These are phyloP conservation scores for Penicillium sp. DNA, from an alignment of 2,329 filamentous ascomycete genomes.

Conservation along the genomic window DNA sequence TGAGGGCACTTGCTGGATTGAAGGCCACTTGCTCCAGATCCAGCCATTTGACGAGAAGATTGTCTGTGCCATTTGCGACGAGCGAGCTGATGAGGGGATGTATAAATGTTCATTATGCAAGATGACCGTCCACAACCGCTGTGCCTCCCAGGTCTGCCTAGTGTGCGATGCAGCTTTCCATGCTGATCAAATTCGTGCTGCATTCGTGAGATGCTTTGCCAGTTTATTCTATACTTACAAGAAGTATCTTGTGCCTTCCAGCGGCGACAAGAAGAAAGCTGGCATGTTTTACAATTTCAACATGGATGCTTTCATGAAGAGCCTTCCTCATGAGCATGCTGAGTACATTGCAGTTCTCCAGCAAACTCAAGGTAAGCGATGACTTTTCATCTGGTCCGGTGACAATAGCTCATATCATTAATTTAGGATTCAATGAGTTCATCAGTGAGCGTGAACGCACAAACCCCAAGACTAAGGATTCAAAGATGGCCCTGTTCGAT, in stretches of 20 bases:
- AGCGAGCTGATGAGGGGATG: slow-evolving; percentile 60
- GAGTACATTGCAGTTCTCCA: slow-evolving; percentile 64
- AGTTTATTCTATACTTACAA: slow-evolving; percentile 70
- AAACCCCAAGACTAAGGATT: slow-evolving; percentile 52
- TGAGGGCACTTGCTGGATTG: slow-evolving; percentile 46
- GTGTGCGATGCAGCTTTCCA: slow-evolving; percentile 68
- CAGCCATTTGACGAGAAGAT: slow-evolving; percentile 45
- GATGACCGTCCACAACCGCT: slow-evolving; percentile 58
- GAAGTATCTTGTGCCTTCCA: slow-evolving; percentile 60
- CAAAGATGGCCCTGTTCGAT: slow-evolving; percentile 62
- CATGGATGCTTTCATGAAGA: slow-evolving; percentile 65
- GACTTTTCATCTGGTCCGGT: background rate
- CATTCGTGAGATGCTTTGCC: slow-evolving; percentile 68
- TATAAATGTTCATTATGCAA: slow-evolving; percentile 51
- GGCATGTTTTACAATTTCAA: slow-evolving; percentile 66
- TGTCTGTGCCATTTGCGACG: slow-evolving; percentile 51
- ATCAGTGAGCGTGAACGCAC: slow-evolving; percentile 62
- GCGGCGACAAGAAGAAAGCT: slow-evolving; percentile 61
- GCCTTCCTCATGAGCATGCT: slow-evolving; percentile 63
- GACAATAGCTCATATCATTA: background rate
- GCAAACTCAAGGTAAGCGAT: slow-evolving; percentile 59
- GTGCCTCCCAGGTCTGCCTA: slow-evolving; percentile 60
- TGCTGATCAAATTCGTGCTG: slow-evolving; percentile 65
- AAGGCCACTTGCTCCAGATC: slow-evolving; percentile 51
- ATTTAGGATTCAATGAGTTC: slow-evolving; percentile 61